A percentile compares a stretch with the other conserved stretches of the same genome.
Conservation (phyloP, 2,329 filamentous ascomycete genomes). For the Fusarium miscanthi region DNA sequence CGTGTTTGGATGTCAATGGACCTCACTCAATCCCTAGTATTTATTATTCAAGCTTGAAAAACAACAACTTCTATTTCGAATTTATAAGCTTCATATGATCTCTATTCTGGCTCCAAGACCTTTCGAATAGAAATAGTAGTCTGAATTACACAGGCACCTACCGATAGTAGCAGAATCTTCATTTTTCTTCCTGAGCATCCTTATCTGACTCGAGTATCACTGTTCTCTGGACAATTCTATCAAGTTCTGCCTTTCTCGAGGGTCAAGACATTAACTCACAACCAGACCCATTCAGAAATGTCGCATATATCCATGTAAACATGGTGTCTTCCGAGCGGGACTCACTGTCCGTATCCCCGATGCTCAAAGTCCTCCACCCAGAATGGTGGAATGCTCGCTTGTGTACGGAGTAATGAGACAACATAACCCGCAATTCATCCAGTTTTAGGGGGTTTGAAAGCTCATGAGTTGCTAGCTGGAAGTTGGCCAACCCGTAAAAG, state of each 20-base stretch:
- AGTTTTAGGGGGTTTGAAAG: neutral
- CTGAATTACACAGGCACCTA: accelerated
- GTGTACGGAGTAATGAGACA: neutral
- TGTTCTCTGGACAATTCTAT: neutral
- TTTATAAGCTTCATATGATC: neutral
- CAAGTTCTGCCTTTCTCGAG: neutral
- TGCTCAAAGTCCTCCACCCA: slow-evolving; percentile 13
- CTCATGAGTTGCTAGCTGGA: neutral
- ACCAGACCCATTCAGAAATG: neutral
- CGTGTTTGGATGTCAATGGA: slow-evolving; percentile 4
- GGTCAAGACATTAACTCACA: neutral
- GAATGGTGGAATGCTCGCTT: slow-evolving; percentile 7
- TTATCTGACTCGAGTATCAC: neutral
- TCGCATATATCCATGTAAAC: neutral
- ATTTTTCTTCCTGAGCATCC: neutral
- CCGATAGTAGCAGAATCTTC: neutral
- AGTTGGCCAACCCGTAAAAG: neutral
- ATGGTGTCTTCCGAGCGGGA: slow-evolving; percentile 2
- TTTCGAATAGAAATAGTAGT: no score
- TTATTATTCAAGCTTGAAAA: neutral
- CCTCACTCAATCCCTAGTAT: neutral
- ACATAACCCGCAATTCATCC: neutral
- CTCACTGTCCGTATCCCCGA: slow-evolving; percentile 3
- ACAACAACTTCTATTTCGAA: neutral
- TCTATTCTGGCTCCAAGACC: accelerated